A percentile compares a stretch with the other conserved stretches of the same genome.
phyloP scores from a whole-genome alignment of 163 green algal genomes.

The Coccomyxa subellipsoidea region DNA sequence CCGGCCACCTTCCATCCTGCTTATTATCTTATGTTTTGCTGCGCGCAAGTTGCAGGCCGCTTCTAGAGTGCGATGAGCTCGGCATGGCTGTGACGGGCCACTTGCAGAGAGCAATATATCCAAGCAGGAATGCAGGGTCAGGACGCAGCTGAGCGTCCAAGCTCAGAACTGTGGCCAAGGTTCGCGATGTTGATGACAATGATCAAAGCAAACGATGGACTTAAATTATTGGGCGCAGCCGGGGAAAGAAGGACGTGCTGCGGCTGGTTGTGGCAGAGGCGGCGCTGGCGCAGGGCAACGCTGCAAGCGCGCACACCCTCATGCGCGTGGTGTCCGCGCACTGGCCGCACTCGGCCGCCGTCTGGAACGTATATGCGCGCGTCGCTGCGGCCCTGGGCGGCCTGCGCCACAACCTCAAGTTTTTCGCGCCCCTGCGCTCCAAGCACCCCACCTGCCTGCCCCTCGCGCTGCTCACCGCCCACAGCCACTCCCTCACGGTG shows the following conservation, averaged over 20 bases:
- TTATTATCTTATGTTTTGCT: background rate
- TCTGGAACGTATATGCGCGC: slow-evolving; percentile 44
- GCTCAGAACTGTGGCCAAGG: too few species aligned
- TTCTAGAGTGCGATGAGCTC: too few species aligned
- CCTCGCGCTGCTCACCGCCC: slow-evolving; percentile 63
- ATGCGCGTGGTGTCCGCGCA: slow-evolving; percentile 24
- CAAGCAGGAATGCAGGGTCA: too few species aligned
- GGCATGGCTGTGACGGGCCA: too few species aligned
- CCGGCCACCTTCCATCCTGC: background rate
- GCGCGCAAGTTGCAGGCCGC: too few species aligned
- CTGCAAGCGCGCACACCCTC: slow-evolving; percentile 10
- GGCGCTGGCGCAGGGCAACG: slow-evolving; percentile 19
- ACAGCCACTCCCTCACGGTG: slow-evolving; percentile 23
- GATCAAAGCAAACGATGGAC: too few species aligned
- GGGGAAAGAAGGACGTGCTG: slow-evolving; percentile 45
- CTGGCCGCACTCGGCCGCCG: slow-evolving; percentile 33
- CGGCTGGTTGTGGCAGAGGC: slow-evolving; percentile 43
- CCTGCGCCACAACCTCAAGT: slow-evolving; percentile 17
- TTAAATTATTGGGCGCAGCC: slow-evolving; percentile 23
- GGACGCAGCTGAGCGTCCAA: too few species aligned
- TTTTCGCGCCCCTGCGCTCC: slow-evolving; percentile 29
- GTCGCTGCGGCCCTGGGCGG: background rate
- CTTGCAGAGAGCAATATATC: too few species aligned
- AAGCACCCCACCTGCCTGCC: slow-evolving; percentile 54
- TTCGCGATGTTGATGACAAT: too few species aligned